These are phyloP conservation scores for Hordeum marinum DNA, from an alignment of 176 grass and related monocot species.

Conservation along the genomic window DNA sequence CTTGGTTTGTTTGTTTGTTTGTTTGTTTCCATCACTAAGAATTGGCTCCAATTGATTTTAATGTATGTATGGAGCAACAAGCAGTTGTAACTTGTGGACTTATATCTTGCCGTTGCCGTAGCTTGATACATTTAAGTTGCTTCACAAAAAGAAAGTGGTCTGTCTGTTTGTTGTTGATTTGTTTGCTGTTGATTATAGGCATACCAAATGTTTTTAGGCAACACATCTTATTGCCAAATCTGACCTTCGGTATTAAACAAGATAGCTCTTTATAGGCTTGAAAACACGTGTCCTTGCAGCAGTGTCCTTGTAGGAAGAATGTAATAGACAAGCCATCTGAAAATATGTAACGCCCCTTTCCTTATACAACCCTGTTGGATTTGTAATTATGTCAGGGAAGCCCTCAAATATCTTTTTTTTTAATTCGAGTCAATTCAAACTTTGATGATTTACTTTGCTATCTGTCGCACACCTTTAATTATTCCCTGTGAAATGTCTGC, in stretches of 20 bases:
- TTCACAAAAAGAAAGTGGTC: background rate
- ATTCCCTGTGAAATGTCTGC: background rate
- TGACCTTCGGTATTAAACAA: background rate
- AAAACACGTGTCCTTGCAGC: background rate
- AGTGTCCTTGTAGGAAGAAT: background rate
- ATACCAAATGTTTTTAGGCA: background rate
- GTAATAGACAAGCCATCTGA: background rate
- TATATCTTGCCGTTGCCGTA: background rate
- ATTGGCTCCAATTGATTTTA: background rate
- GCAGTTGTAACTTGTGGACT: background rate
- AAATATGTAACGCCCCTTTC: background rate
- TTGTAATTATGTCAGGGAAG: background rate
- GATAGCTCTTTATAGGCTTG: background rate
- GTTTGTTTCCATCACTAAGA: conserved; percentile 11
- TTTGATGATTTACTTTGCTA: background rate
- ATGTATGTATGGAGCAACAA: background rate
- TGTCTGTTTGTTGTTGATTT: background rate
- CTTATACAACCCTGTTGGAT: background rate
- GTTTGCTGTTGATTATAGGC: background rate
- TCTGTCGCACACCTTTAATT: background rate
- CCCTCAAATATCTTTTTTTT: background rate
- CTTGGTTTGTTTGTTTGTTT: background rate
- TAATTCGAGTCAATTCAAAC: background rate
- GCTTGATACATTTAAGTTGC: background rate
- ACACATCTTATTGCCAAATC: background rate